Percentiles rank a stretch among this genome's conserved stretches.
These are phyloP conservation scores for Apium graveolens DNA, from an alignment of 129 eudicot genomes.

Conservation along the genomic window DNA sequence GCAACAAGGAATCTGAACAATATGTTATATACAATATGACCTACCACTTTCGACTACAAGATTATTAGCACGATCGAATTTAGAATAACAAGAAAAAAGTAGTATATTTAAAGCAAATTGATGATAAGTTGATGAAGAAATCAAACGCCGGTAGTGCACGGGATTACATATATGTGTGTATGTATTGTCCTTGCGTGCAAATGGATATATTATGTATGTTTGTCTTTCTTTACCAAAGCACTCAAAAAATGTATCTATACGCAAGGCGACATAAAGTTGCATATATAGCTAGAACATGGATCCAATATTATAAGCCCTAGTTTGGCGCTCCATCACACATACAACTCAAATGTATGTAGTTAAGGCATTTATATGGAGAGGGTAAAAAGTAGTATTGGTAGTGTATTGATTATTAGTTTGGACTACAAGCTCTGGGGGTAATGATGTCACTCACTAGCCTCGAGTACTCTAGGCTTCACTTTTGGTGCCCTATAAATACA, in stretches of 20 bases:
- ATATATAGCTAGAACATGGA: neutral
- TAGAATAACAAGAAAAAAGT: neutral
- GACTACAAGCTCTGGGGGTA: neutral
- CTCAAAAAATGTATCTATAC: neutral
- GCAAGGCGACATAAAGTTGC: neutral
- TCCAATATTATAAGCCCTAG: neutral
- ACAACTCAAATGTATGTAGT: neutral
- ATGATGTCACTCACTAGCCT: neutral
- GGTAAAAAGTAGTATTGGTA: neutral
- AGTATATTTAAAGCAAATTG: neutral
- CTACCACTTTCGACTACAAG: neutral
- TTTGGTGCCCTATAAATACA: neutral
- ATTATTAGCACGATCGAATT: neutral
- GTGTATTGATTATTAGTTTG: neutral
- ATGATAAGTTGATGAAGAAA: neutral
- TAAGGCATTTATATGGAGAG: neutral
- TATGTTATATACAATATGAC: neutral
- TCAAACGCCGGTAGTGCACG: neutral
- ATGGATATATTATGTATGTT: neutral
- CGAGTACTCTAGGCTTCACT: neutral
- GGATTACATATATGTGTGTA: neutral
- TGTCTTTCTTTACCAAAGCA: slow-evolving; percentile 3
- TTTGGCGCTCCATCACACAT: neutral
- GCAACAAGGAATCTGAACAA: neutral
- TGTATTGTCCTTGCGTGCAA: neutral